Evolutionary conservation across 129 eudicot species (phyloP), one percentile per base, ranked within the genome.

Genomic region (Artemisia annua): DNA sequence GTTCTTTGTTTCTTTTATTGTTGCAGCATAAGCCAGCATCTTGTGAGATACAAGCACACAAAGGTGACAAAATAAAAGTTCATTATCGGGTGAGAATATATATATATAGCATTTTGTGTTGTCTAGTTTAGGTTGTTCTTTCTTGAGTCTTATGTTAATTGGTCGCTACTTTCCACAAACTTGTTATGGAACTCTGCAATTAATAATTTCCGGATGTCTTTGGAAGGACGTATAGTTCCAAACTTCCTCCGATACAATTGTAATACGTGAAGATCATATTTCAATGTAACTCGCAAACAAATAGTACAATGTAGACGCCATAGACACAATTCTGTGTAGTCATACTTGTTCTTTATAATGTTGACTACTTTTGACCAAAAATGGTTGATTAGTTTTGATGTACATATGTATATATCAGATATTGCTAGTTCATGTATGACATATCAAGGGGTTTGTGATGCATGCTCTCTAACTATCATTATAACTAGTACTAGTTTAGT

Each of bases 21-120:
- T 80, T 83, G 75, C 97, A 95, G 99, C 77, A 83, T 78, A 90
- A 85, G 82, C 97, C 97, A 24, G 66, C 71, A 76, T 66, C 91
- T 48, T 95, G 97, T 76, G 91, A 81, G 46, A 72, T 88, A 74
- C 87, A 90, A 60, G 99, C 99, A 61, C 97, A 90, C 84, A 95
- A 95, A 79, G 97, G 99, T 48, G 94, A 90, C 72, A 84, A 63
- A 60, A 59, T 95, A 65, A 82, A 63, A 63, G 51, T 63, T 35
- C 68, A 63, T 35, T 35, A 35, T 63, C 68, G 24, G 68, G 50
- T 63, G 50, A 63, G 68, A 2, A 35, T 4, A 63, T 63, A n/a
- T n/a, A n/a, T n/a, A 8, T 30, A 7, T 22, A 12, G 12, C 5
- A 7, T 59, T 0, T 12, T 28, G 14, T 58, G 63, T 56, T 54